Evolutionary conservation across 768 basidiomycete genomes (phyloP).

Genomic region (Calocera cornea): DNA sequence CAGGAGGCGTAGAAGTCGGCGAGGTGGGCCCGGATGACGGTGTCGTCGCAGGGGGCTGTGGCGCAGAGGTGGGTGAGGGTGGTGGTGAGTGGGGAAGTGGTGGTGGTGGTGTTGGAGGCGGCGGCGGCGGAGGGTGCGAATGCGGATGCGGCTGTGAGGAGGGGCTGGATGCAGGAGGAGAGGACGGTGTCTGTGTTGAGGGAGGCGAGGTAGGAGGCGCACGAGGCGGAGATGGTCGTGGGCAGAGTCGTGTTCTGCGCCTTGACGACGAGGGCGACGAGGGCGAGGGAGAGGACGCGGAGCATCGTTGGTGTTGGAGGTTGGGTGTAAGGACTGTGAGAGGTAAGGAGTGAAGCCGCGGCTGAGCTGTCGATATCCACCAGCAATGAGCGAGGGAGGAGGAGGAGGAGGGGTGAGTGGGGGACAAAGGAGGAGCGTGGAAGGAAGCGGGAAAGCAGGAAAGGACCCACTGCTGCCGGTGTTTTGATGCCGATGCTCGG

Average conservation of each 20-base stretch:
- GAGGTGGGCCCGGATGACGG: slow-evolving; percentile 46
- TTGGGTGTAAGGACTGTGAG: neutral
- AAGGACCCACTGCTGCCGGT: neutral
- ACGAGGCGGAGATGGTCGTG: slow-evolving; percentile 15
- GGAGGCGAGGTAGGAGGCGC: slow-evolving; percentile 43
- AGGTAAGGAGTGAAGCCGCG: neutral
- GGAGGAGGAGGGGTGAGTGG: neutral
- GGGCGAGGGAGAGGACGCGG: neutral
- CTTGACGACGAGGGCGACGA: neutral
- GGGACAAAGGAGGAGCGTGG: neutral
- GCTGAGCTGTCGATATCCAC: neutral
- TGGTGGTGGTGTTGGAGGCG: slow-evolving; percentile 26
- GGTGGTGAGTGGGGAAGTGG: slow-evolving; percentile 30
- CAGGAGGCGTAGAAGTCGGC: slow-evolving; percentile 60
- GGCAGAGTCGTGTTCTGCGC: neutral
- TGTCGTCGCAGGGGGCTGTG: slow-evolving; percentile 26
- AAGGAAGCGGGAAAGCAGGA: neutral
- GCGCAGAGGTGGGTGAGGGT: slow-evolving; percentile 42
- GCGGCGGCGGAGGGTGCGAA: slow-evolving; percentile 27
- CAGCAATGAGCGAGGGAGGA: neutral
- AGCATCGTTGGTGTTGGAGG: neutral
- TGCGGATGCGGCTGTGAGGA: slow-evolving; percentile 37
- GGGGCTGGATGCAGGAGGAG: slow-evolving; percentile 26
- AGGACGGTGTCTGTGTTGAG: slow-evolving; percentile 47
- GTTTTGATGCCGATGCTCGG: neutral